phyloP scores from a whole-genome alignment of 768 basidiomycete species.

The Kwoniella dendrophila region DNA sequence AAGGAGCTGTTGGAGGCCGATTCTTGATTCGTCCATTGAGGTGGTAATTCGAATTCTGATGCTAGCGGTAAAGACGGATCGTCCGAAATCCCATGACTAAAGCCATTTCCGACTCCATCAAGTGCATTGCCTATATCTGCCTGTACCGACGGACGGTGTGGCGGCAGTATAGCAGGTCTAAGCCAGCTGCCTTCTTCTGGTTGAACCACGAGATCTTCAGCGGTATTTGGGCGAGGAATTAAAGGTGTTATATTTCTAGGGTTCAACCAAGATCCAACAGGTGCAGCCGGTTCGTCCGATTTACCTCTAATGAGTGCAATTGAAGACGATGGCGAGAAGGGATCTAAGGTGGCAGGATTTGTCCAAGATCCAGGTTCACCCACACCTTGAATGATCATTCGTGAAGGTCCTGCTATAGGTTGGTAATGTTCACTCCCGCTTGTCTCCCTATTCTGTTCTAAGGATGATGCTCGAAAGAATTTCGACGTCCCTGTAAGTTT shows the following conservation, averaged over 20 bases:
- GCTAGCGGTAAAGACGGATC: too few species aligned
- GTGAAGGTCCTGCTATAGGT: background rate
- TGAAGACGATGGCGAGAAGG: background rate
- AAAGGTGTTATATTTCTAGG: too few species aligned
- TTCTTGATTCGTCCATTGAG: too few species aligned
- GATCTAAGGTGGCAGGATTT: background rate
- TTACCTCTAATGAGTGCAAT: too few species aligned
- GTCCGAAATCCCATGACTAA: too few species aligned
- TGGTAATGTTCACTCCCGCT: too few species aligned
- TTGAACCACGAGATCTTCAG: background rate
- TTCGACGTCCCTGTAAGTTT: background rate
- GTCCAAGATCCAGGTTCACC: slow-evolving; percentile 10
- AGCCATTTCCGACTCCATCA: too few species aligned
- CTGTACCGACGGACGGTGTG: background rate
- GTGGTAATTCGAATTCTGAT: background rate
- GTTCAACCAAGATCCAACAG: slow-evolving; percentile 10
- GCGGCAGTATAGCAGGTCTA: background rate
- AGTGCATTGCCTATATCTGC: too few species aligned
- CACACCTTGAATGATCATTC: background rate
- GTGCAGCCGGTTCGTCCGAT: background rate
- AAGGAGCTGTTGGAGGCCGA: too few species aligned
- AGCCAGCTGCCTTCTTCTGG: background rate
- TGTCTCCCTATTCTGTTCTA: too few species aligned
- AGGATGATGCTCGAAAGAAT: background rate
- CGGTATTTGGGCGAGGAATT: background rate